Conservation (phyloP, 257 asterid species). For the Rehmannia glutinosa region DNA sequence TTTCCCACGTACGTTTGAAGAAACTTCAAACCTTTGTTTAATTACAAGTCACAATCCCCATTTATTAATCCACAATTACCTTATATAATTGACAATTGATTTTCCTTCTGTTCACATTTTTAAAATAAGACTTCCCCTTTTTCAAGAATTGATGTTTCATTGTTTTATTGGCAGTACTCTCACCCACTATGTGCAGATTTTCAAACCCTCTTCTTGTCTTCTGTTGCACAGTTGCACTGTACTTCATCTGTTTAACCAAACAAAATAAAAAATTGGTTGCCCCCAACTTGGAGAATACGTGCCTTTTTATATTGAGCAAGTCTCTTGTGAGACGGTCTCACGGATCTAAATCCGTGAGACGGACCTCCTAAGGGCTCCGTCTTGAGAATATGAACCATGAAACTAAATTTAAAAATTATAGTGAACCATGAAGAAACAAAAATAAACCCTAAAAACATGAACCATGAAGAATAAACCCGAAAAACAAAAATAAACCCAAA, state of each 20-base stretch:
- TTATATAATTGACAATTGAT: not conserved
- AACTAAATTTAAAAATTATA: too few species aligned
- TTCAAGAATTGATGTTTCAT: constrained; percentile 3
- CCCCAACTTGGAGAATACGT: not conserved
- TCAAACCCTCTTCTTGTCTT: not conserved
- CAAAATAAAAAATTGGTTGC: not conserved
- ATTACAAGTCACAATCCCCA: constrained; percentile 5
- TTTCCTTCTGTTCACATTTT: constrained; percentile 18
- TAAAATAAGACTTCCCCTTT: constrained; percentile 2
- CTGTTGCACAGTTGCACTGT: not conserved
- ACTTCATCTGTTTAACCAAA: not conserved
- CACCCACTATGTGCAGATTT: constrained; percentile 4
- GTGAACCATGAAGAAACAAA: too few species aligned
- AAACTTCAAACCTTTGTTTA: constrained; percentile 20
- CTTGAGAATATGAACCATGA: too few species aligned
- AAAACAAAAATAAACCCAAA: too few species aligned
- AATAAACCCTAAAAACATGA: too few species aligned
- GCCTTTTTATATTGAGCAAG: not conserved
- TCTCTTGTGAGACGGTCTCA: too few species aligned
- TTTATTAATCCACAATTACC: not conserved
- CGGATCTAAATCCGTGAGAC: too few species aligned
- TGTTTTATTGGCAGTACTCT: constrained; percentile 14
- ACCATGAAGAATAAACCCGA: too few species aligned
- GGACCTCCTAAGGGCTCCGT: too few species aligned
- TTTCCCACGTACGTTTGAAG: constrained; percentile 31